phyloP scores from a whole-genome alignment of 768 basidiomycete species.

The Lyophyllum atratum region DNA sequence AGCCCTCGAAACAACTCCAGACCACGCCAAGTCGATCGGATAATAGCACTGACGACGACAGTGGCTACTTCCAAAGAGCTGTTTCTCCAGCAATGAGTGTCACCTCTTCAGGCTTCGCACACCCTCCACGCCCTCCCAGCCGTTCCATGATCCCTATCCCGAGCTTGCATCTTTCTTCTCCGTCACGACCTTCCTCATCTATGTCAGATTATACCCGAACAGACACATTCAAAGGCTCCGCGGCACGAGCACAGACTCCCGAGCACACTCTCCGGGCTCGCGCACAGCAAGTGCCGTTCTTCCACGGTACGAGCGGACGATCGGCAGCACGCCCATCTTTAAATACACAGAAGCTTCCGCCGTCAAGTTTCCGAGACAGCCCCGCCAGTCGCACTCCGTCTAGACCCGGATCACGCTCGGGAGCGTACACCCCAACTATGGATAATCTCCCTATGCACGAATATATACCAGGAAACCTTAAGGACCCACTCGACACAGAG shows the following conservation, averaged over 20 bases:
- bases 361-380: conserved; percentile 76
- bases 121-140: conserved; percentile 75
- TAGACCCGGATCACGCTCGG: conserved; percentile 65
- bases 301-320: conserved; percentile 43
- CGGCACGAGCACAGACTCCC: conserved; percentile 66
- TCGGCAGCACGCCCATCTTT: conserved; percentile 38
- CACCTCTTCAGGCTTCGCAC: conserved; percentile 42
- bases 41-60: conserved; percentile 38
- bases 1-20: conserved; percentile 52
- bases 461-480: conserved; percentile 65
- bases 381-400: conserved; percentile 58
- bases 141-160: conserved; percentile 85
- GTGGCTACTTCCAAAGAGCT: conserved; percentile 52
- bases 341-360: conserved; percentile 49
- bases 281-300: conserved; percentile 59
- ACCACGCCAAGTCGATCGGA: conserved; percentile 19
- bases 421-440: conserved; percentile 60
- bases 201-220: conserved; percentile 65
- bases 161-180: conserved; percentile 65
- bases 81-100: conserved; percentile 60
- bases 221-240: conserved; percentile 47
- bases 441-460: conserved; percentile 56
- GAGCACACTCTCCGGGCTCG: conserved; percentile 62
- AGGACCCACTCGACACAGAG: conserved; percentile 83
- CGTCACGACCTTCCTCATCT: conserved; percentile 70